phyloP scores from a whole-genome alignment of 2,329 filamentous ascomycete genomes.

The Blastomyces parvus region DNA sequence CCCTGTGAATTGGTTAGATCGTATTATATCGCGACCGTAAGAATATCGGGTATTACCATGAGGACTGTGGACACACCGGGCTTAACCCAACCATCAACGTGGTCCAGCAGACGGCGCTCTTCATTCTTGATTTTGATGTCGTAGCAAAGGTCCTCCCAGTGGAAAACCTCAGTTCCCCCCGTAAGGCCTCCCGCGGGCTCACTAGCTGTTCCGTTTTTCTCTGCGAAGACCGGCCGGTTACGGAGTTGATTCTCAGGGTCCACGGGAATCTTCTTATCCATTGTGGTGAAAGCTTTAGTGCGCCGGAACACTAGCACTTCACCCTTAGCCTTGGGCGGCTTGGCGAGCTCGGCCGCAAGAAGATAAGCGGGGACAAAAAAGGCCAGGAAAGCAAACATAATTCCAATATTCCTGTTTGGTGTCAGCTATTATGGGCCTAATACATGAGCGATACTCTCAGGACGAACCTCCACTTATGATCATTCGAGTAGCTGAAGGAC shows the following conservation, averaged over 20 bases:
- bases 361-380: neutral
- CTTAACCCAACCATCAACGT: constrained; percentile 88
- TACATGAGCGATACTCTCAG: no score
- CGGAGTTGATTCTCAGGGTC: no score
- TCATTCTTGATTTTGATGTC: constrained; percentile 73
- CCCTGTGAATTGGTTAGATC: constrained; percentile 25
- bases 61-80: constrained; percentile 79
- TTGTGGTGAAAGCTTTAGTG: no score
- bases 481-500: no score
- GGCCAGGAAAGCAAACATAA: constrained; percentile 33
- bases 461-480: no score
- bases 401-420: constrained; percentile 37
- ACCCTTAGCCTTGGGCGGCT: neutral
- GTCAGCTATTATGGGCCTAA: no score
- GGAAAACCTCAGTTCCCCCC: constrained; percentile 51
- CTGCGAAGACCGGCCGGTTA: no score
- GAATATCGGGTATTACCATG: constrained; percentile 46
- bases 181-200: no score
- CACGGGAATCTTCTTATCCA: no score
- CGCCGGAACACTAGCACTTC: constrained; percentile 3
- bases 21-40: neutral
- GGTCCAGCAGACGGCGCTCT: constrained; percentile 63
- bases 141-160: constrained; percentile 77
- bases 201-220: no score
- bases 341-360: neutral